Evolutionary conservation across 768 basidiomycete genomes (phyloP).

Genomic region (Suillus sp.): DNA sequence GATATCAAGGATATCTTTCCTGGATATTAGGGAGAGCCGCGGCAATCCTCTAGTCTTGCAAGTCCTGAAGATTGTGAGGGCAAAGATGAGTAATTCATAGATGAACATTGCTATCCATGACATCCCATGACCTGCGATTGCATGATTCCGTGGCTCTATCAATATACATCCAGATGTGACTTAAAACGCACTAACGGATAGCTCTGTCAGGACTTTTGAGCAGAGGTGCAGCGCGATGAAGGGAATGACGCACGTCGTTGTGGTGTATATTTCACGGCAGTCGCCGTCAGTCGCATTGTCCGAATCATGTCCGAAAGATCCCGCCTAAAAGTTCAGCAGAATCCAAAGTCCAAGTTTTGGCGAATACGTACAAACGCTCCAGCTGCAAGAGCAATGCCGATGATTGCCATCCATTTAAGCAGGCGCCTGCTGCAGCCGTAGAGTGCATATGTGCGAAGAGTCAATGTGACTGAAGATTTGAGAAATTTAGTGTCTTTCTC

Average conservation of each 20-base stretch:
- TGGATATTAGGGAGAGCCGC: constrained; percentile 23
- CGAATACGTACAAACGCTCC: constrained; percentile 39
- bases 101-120: constrained; percentile 55
- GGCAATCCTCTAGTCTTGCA: constrained; percentile 36
- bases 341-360: constrained; percentile 2
- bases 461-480: constrained; percentile 42
- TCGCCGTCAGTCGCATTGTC: constrained; percentile 19
- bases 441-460: constrained; percentile 52
- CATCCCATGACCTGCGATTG: constrained; percentile 30
- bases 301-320: constrained; percentile 43
- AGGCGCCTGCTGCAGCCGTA: constrained; percentile 44
- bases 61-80: constrained; percentile 48
- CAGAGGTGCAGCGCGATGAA: neutral
- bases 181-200: neutral
- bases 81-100: constrained; percentile 51
- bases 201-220: neutral
- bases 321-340: constrained; percentile 39
- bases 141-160: neutral
- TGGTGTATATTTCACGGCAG: constrained; percentile 30
- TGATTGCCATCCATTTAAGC: constrained; percentile 36
- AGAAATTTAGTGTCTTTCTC: neutral
- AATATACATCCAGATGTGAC: neutral
- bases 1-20: constrained; percentile 41
- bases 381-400: constrained; percentile 32
- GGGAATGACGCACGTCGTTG: constrained; percentile 1